Conservation (phyloP, 2,329 filamentous ascomycete genomes). For the Penicillium sclerotigenum region DNA sequence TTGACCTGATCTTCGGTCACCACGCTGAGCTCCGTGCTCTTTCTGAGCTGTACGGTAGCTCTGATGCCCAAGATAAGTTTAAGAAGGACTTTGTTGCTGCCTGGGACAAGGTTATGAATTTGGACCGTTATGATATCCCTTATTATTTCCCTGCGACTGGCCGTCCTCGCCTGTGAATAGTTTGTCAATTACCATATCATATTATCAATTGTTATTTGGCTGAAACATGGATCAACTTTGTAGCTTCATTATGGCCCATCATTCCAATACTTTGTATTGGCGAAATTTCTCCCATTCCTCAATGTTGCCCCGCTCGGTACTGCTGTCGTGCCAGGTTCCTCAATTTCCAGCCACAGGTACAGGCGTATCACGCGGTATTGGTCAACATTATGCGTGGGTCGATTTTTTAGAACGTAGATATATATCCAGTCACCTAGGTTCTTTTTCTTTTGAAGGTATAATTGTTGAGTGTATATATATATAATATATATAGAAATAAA, state of each 20-base stretch:
- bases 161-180: slow-evolving; percentile 20
- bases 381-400: too few relatives aligned
- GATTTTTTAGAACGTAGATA: too few relatives aligned
- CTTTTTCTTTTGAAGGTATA: too few relatives aligned
- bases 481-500: too few relatives aligned
- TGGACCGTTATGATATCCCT: slow-evolving; percentile 65
- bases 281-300: too few relatives aligned
- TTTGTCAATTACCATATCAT: background rate
- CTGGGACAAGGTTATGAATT: slow-evolving; percentile 72
- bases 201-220: background rate
- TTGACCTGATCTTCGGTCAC: slow-evolving; percentile 69
- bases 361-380: too few relatives aligned
- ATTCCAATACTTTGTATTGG: background rate
- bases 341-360: background rate
- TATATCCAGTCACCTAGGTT: too few relatives aligned
- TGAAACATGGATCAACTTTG: background rate
- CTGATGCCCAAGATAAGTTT: slow-evolving; percentile 62
- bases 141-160: slow-evolving; percentile 13
- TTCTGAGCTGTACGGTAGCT: slow-evolving; percentile 65
- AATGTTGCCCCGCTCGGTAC: too few relatives aligned
- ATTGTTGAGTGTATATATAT: too few relatives aligned
- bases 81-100: slow-evolving; percentile 67
- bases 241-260: too few relatives aligned
- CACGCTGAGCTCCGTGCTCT: slow-evolving; percentile 70
- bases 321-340: too few relatives aligned